Evolutionary conservation across 2,329 filamentous ascomycete genomes (phyloP).

Genomic region (Cladorrhinum sp.): DNA sequence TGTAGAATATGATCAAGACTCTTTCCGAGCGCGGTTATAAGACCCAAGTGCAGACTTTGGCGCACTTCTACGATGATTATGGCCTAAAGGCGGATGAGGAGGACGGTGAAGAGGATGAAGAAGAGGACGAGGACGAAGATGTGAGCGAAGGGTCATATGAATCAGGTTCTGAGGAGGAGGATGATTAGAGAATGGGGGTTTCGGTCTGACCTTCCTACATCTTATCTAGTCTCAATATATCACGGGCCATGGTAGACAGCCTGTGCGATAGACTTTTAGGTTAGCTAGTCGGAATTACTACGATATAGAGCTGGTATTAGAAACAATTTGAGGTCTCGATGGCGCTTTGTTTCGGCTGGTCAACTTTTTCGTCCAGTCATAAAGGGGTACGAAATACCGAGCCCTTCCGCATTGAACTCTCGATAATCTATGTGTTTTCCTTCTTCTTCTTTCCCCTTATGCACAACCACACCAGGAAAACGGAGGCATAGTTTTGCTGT

Average conservation of each 20-base stretch:
- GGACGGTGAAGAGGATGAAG: slow-evolving; percentile 57
- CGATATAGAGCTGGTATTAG: neutral
- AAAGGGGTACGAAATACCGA: too few relatives aligned
- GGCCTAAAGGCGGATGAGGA: slow-evolving; percentile 66
- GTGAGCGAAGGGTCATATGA: slow-evolving; percentile 38
- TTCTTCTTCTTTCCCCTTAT: too few relatives aligned
- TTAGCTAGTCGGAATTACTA: neutral
- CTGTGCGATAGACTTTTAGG: neutral
- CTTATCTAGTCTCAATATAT: too few relatives aligned
- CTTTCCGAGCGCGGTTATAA: slow-evolving; percentile 77
- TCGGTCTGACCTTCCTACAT: too few relatives aligned
- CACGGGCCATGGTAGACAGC: too few relatives aligned
- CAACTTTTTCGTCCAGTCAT: neutral
- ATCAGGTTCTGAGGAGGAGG: slow-evolving; percentile 33
- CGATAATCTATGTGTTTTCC: too few relatives aligned
- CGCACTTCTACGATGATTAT: slow-evolving; percentile 86
- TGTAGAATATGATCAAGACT: slow-evolving; percentile 69
- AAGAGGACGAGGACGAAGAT: slow-evolving; percentile 52
- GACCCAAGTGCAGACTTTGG: slow-evolving; percentile 68
- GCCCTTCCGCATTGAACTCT: too few relatives aligned
- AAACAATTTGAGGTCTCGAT: neutral
- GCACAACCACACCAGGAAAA: too few relatives aligned
- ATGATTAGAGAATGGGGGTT: slow-evolving; percentile 15
- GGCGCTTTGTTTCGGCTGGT: neutral
- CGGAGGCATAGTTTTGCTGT: too few relatives aligned